Conservation (phyloP, 805 yeast species). For the Hyphopichia homilentoma region DNA sequence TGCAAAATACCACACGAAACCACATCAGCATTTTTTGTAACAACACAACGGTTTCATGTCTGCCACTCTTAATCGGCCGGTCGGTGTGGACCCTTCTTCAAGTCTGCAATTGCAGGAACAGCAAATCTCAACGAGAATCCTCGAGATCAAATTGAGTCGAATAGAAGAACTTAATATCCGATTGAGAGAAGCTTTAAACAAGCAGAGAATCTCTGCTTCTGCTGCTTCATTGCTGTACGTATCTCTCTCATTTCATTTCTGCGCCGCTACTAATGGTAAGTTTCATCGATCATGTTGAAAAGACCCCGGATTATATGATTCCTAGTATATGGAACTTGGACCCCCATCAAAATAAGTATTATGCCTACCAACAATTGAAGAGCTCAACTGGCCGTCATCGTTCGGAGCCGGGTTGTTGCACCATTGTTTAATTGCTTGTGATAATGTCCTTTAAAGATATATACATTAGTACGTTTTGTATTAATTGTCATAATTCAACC, state of each 20-base stretch:
- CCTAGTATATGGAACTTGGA: constrained; percentile 41
- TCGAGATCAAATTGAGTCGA: constrained; percentile 56
- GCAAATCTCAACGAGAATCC: constrained; percentile 46
- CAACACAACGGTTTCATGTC: too few species aligned
- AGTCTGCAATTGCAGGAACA: too few species aligned
- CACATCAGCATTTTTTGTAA: too few species aligned
- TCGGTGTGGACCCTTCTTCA: too few species aligned
- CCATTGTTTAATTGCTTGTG: constrained; percentile 17
- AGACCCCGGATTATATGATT: constrained; percentile 45
- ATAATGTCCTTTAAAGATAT: constrained; percentile 1
- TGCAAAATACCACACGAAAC: neutral
- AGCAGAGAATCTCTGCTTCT: constrained; percentile 62
- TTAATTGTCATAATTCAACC: constrained; percentile 12
- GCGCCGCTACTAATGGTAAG: neutral
- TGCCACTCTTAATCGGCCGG: too few species aligned
- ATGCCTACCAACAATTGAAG: constrained; percentile 18
- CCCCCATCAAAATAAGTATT: constrained; percentile 31
- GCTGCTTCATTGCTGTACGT: constrained; percentile 49
- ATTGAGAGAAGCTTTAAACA: constrained; percentile 46
- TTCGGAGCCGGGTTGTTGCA: constrained; percentile 23
- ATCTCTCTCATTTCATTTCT: too few species aligned
- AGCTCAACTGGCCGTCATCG: too few species aligned
- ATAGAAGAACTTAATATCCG: constrained; percentile 54
- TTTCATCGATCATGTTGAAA: constrained; percentile 39
- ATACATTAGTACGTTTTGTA: constrained; percentile 3